Evolutionary conservation across 768 basidiomycete genomes (phyloP).

Genomic region (Amanita fuliginea): DNA sequence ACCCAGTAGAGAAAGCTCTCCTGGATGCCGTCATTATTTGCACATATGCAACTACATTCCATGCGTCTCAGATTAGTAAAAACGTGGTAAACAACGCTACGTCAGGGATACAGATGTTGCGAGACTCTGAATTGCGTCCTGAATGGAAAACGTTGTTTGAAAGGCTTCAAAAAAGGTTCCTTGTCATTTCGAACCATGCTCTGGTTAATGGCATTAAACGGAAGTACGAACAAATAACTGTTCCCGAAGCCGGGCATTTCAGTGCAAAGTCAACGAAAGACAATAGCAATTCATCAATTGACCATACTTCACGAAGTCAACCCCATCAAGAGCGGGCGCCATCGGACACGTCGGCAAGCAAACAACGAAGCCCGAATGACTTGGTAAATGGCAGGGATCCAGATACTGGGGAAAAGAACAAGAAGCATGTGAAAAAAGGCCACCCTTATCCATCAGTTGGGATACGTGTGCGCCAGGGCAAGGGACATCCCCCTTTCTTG

Average conservation of each 20-base stretch:
- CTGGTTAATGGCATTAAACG: constrained; percentile 6
- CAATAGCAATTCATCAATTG: not conserved
- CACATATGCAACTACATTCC: constrained; percentile 43
- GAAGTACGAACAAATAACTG: constrained; percentile 1
- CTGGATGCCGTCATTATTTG: constrained; percentile 60
- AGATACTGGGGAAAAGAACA: constrained; percentile 19
- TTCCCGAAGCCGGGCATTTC: not conserved
- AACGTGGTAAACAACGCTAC: constrained; percentile 16
- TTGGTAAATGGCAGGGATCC: not conserved
- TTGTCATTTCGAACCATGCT: not conserved
- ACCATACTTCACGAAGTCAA: not conserved
- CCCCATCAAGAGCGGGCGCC: not conserved
- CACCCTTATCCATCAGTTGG: constrained; percentile 31
- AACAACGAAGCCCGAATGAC: not conserved
- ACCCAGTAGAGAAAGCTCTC: constrained; percentile 44
- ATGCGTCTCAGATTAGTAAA: not conserved
- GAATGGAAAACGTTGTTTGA: constrained; percentile 11
- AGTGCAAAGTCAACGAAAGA: not conserved
- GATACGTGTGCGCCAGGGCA: constrained; percentile 33
- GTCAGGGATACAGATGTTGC: constrained; percentile 16
- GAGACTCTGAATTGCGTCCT: constrained; percentile 7
- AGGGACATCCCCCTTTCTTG: constrained; percentile 14
- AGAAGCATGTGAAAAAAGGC: constrained; percentile 30
- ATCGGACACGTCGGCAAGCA: not conserved
- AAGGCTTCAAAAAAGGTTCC: constrained; percentile 1